Percentiles rank a stretch among this genome's conserved stretches.
phyloP scores from a whole-genome alignment of 257 asterid species.

The Henckelia pumila region DNA sequence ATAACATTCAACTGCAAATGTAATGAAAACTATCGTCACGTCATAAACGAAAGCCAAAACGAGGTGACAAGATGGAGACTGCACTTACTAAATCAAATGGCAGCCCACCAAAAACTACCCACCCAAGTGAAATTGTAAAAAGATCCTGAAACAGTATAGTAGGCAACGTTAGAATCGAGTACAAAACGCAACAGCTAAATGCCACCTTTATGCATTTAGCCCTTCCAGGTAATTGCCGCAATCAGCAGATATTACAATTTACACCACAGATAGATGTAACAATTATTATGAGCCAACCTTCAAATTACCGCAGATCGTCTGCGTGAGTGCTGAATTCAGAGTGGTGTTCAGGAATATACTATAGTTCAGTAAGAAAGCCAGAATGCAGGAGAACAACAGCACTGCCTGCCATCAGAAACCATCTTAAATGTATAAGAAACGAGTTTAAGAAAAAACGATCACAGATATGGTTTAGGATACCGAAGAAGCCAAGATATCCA shows the following conservation, averaged over 20 bases:
- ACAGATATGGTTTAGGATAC: background rate
- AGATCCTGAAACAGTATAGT: slow-evolving; percentile 53
- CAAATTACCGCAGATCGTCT: slow-evolving; percentile 92
- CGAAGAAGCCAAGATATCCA: slow-evolving; percentile 2
- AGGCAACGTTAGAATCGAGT: background rate
- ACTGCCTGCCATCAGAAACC: slow-evolving; percentile 49
- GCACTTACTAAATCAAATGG: slow-evolving; percentile 79
- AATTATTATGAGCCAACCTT: slow-evolving; percentile 53
- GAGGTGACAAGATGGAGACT: slow-evolving; percentile 10
- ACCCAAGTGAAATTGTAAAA: slow-evolving; percentile 80
- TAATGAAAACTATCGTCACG: background rate
- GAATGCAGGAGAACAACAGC: slow-evolving; percentile 69
- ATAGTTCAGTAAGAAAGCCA: slow-evolving; percentile 85
- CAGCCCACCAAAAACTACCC: slow-evolving; percentile 88
- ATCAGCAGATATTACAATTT: background rate
- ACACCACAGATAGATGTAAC: background rate
- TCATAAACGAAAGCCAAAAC: background rate
- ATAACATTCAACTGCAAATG: slow-evolving; percentile 66
- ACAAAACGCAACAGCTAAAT: background rate
- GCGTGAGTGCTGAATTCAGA: slow-evolving; percentile 89
- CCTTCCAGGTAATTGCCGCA: background rate
- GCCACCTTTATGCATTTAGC: background rate
- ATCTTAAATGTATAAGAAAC: slow-evolving; percentile 16
- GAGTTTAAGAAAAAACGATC: background rate
- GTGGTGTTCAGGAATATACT: slow-evolving; percentile 83